Evolutionary conservation across 164 flowering plant species (phyloP).

Genomic region (Akebia trifoliata): DNA sequence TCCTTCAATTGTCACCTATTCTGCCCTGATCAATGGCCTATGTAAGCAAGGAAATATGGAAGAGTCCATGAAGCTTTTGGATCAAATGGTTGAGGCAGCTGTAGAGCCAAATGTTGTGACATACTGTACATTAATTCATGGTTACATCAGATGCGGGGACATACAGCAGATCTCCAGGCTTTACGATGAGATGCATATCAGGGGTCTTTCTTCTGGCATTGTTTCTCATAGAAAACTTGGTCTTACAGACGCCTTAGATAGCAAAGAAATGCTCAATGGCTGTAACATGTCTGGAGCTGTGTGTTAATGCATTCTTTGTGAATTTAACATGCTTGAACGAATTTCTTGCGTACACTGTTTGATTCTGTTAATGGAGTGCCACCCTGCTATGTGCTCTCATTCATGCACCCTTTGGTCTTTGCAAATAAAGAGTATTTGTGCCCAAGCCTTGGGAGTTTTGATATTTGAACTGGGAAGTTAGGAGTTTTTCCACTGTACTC

Average conservation of each 20-base stretch:
- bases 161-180: slow-evolving; percentile 18
- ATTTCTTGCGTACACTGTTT: not conserved
- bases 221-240: slow-evolving; percentile 5
- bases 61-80: slow-evolving; percentile 32
- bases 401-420: not conserved
- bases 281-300: slow-evolving; percentile 22
- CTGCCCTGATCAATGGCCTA: slow-evolving; percentile 42
- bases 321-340: not conserved
- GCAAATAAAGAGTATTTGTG: not conserved
- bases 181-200: slow-evolving; percentile 19
- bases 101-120: slow-evolving; percentile 19
- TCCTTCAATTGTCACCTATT: slow-evolving; percentile 47
- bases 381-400: not conserved
- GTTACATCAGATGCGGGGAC: slow-evolving; percentile 20
- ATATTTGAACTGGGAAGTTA: not conserved
- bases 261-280: slow-evolving; percentile 5
- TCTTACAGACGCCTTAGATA: slow-evolving; percentile 2
- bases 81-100: slow-evolving; percentile 34
- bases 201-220: slow-evolving; percentile 12
- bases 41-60: slow-evolving; percentile 38
- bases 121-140: slow-evolving; percentile 24
- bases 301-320: slow-evolving; percentile 16
- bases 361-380: not conserved
- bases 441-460: not conserved
- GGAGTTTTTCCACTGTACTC: not conserved